Evolutionary conservation across 1,284 basidiomycete genomes (phyloP).

Genomic region (Pholiota adiposa): DNA sequence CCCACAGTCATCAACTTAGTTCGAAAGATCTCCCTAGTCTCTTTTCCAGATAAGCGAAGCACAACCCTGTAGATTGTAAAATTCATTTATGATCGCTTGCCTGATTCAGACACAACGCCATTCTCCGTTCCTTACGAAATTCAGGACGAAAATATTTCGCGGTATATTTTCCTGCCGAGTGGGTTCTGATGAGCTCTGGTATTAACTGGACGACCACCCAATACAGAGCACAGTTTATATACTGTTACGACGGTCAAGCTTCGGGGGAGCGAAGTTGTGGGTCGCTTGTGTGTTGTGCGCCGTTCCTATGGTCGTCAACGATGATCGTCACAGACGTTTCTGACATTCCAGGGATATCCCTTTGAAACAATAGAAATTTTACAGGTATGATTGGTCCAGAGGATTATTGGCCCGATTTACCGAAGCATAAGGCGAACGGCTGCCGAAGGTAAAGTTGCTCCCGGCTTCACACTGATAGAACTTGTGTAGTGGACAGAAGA

Average conservation of each 20-base stretch:
- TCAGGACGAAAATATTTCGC: background rate
- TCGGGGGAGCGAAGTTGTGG: background rate
- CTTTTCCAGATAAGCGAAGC: constrained; percentile 30
- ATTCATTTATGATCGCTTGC: constrained; percentile 15
- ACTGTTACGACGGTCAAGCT: no score
- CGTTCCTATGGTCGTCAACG: background rate
- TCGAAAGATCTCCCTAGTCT: constrained; percentile 21
- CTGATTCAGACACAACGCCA: constrained; percentile 16
- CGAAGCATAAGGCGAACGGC: background rate
- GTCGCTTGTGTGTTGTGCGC: background rate
- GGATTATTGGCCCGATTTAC: background rate
- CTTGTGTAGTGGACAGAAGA: background rate
- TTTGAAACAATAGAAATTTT: background rate
- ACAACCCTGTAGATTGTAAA: constrained; percentile 24
- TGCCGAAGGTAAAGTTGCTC: background rate
- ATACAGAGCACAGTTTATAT: no score
- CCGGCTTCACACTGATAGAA: background rate
- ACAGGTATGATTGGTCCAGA: background rate
- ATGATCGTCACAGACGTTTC: background rate
- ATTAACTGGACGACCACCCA: no score
- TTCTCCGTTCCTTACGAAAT: constrained; percentile 4
- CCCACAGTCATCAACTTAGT: constrained; percentile 23
- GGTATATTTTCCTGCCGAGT: no score
- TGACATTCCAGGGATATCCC: background rate
- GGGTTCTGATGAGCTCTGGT: no score